Percentiles rank a stretch among this genome's conserved stretches.
These are phyloP conservation scores for Parathielavia appendiculata DNA, from an alignment of 495 filamentous ascomycete species.

Conservation along the genomic window DNA sequence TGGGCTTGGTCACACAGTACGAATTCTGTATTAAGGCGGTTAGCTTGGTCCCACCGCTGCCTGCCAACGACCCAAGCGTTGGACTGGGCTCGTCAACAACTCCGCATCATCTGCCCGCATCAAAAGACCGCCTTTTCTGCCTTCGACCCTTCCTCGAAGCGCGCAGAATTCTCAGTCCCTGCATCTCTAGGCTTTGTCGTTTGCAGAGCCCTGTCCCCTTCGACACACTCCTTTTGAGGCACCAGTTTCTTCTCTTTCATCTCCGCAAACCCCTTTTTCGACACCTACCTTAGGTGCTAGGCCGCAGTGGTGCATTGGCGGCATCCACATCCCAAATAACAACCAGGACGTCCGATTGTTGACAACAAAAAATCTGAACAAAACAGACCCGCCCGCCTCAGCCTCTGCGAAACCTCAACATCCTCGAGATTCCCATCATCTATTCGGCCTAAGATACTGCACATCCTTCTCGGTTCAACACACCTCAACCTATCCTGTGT, in stretches of 20 bases:
- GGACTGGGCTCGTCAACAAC: conserved; percentile 18
- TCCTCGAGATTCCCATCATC: conserved; percentile 2
- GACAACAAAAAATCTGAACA: conserved; percentile 32
- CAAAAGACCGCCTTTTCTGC: conserved; percentile 16
- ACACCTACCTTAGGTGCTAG: neutral
- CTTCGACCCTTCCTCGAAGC: conserved; percentile 11
- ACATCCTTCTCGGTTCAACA: neutral
- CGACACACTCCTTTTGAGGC: conserved; percentile 22
- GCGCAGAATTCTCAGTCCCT: conserved; percentile 1
- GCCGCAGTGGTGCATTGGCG: conserved; percentile 18
- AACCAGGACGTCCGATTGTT: conserved; percentile 31
- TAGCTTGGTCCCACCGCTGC: neutral
- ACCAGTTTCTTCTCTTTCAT: conserved; percentile 9
- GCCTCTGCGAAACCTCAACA: conserved; percentile 1
- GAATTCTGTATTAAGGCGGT: neutral
- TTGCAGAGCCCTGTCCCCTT: conserved; percentile 13
- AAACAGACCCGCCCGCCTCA: conserved; percentile 26
- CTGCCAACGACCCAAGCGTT: conserved; percentile 7
- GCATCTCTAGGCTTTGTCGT: conserved; percentile 9
- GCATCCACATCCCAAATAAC: conserved; percentile 17
- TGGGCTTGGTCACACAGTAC: neutral
- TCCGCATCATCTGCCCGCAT: conserved; percentile 20
- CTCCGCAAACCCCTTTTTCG: conserved; percentile 6
- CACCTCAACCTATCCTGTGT: neutral
- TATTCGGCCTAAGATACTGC: neutral